Percentiles rank a stretch among this genome's conserved stretches.
Evolutionary conservation across 129 eudicot species (phyloP).

Genomic region (Smallanthus sonchifolius): DNA sequence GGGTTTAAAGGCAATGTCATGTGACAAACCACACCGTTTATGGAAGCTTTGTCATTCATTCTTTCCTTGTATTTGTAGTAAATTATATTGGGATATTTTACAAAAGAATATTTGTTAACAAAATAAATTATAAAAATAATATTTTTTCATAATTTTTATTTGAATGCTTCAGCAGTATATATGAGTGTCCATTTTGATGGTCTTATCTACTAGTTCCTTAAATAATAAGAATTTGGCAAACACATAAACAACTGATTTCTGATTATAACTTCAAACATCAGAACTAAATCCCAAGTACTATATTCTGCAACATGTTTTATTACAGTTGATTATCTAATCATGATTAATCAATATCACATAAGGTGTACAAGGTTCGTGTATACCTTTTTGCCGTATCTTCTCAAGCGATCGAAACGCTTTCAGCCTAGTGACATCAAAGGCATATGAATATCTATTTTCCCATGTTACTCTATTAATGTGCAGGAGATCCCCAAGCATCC

Average conservation of each 20-base stretch:
- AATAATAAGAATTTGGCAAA: background rate
- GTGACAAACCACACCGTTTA: background rate
- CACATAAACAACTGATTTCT: background rate
- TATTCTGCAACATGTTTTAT: background rate
- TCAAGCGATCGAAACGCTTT: slow-evolving; percentile 31
- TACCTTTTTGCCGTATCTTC: slow-evolving; percentile 42
- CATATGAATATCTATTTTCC: slow-evolving; percentile 28
- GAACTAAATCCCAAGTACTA: background rate
- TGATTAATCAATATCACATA: background rate
- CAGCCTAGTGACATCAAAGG: slow-evolving; percentile 30
- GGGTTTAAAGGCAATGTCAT: background rate
- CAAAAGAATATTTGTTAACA: background rate
- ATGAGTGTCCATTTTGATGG: background rate
- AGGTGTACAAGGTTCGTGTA: background rate
- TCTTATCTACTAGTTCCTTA: background rate
- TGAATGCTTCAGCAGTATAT: background rate
- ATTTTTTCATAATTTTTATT: background rate
- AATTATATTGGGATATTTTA: background rate
- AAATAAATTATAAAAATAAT: background rate
- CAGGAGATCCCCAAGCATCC: slow-evolving; percentile 35
- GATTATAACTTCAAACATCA: background rate
- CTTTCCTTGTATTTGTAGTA: background rate
- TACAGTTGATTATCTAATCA: background rate
- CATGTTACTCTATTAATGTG: slow-evolving; percentile 18
- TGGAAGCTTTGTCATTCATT: background rate